Conservation (phyloP, 108 stramenopile genomes). For the Skeletonema marinoi region DNA sequence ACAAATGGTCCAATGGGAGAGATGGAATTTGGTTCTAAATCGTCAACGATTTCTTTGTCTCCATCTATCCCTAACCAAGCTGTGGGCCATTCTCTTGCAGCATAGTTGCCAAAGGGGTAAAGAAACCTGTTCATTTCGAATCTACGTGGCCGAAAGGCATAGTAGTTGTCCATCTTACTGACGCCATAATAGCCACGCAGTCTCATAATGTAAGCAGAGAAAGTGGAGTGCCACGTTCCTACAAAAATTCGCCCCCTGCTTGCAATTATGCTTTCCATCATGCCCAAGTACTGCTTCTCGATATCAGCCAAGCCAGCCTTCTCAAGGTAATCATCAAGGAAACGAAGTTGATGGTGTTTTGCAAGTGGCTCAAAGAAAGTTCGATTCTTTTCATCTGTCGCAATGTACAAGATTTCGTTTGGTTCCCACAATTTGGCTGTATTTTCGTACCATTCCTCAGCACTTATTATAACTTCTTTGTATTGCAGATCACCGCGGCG, state of each 20-base stretch:
- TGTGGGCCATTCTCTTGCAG: conserved; percentile 72
- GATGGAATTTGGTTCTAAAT: conserved; percentile 40
- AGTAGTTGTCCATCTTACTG: conserved; percentile 72
- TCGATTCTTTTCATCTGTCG: conserved; percentile 87
- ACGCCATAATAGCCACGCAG: conserved; percentile 81
- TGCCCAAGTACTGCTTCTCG: conserved; percentile 87
- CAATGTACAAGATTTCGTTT: conserved; percentile 77
- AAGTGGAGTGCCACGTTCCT: conserved; percentile 95
- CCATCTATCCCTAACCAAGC: conserved; percentile 83
- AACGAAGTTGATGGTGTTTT: conserved; percentile 66
- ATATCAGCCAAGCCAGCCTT: conserved; percentile 62
- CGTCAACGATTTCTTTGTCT: conserved; percentile 38
- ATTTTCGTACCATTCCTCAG: conserved; percentile 78
- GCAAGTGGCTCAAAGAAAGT: conserved; percentile 86
- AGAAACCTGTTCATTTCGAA: conserved; percentile 59
- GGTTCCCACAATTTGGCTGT: conserved; percentile 62
- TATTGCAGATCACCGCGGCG: conserved; percentile 89
- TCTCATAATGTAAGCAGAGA: conserved; percentile 91
- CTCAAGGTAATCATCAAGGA: conserved; percentile 78
- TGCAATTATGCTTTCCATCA: conserved; percentile 92
- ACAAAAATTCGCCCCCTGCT: conserved; percentile 84
- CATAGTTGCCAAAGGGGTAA: conserved; percentile 56
- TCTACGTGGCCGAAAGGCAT: conserved; percentile 55
- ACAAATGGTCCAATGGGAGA: conserved; percentile 35
- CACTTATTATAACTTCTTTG: conserved; percentile 77